Conservation (phyloP, 2,329 filamentous ascomycete genomes). For the Fusarium protoensiforme region DNA sequence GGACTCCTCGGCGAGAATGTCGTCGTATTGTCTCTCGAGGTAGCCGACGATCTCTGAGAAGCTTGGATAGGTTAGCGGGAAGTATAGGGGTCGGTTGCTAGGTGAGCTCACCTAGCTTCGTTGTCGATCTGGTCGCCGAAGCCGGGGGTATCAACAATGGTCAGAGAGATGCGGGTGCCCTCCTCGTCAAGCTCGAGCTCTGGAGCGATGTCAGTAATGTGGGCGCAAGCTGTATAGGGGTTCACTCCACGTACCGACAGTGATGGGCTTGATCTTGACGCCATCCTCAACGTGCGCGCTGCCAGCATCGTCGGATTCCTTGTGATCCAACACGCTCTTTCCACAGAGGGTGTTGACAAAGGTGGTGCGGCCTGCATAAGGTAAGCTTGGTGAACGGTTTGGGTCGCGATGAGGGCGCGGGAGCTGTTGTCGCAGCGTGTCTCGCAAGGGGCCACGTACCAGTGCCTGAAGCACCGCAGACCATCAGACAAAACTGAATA, state of each 20-base stretch:
- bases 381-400: slow-evolving; percentile 34
- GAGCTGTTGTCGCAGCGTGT: slow-evolving; percentile 20
- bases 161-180: slow-evolving; percentile 96
- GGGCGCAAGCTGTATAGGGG: slow-evolving; percentile 33
- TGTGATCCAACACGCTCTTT: slow-evolving; percentile 89
- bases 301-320: slow-evolving; percentile 91
- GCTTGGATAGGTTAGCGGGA: slow-evolving; percentile 57
- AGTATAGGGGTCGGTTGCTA: background rate
- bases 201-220: slow-evolving; percentile 50
- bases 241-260: slow-evolving; percentile 76
- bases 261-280: slow-evolving; percentile 98
- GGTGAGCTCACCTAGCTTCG: slow-evolving; percentile 81
- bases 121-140: slow-evolving; percentile 99
- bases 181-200: slow-evolving; percentile 98
- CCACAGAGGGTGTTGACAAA: slow-evolving; percentile 99
- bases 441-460: slow-evolving; percentile 67
- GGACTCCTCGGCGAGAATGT: slow-evolving; percentile 98
- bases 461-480: slow-evolving; percentile 98
- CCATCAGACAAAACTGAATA: slow-evolving; percentile 99
- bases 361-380: slow-evolving; percentile 85
- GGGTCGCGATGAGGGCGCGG: slow-evolving; percentile 18
- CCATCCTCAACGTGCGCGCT: slow-evolving; percentile 94
- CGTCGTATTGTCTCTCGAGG: slow-evolving; percentile 99
- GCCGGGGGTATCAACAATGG: slow-evolving; percentile 97
- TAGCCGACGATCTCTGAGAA: slow-evolving; percentile 98